Conservation (phyloP, 2,329 filamentous ascomycete genomes). For the Trichoderma atroviride region DNA sequence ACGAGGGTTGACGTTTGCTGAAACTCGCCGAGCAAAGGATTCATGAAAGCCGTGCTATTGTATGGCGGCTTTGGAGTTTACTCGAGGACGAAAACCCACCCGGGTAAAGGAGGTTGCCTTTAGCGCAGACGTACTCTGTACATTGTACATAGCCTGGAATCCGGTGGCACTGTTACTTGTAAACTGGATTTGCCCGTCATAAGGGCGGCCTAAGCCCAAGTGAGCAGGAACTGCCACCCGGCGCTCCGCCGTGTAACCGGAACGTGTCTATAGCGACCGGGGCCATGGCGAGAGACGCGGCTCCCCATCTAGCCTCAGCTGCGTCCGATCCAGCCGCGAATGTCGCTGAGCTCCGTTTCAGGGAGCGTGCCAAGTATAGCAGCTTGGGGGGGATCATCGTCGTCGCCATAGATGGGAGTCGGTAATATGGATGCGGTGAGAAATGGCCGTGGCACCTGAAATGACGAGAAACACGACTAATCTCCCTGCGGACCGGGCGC, state of each 20-base stretch:
- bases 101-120: constrained; percentile 21
- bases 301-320: constrained; percentile 18
- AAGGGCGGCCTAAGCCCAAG: constrained; percentile 23
- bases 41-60: background rate
- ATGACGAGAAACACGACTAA: constrained; percentile 30
- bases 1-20: constrained; percentile 9
- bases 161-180: constrained; percentile 4
- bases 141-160: constrained; percentile 3
- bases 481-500: constrained; percentile 27
- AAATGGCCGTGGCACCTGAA: constrained; percentile 5
- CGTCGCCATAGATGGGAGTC: background rate
- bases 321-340: constrained; percentile 22
- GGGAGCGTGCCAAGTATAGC: constrained; percentile 17
- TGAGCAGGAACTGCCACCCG: constrained; percentile 23
- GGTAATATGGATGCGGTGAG: background rate
- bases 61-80: constrained; percentile 14
- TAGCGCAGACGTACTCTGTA: background rate
- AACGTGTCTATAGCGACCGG: constrained; percentile 18
- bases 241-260: constrained; percentile 26
- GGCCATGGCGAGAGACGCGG: constrained; percentile 12
- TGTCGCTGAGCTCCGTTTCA: constrained; percentile 4
- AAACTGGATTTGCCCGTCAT: constrained; percentile 14
- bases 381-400: constrained; percentile 24
- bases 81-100: constrained; percentile 4
- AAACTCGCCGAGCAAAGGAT: constrained; percentile 1